A percentile compares a stretch with the other conserved stretches of the same genome.
These are phyloP conservation scores for Prunus yedoensis DNA, from an alignment of 331 rosid species.

Conservation along the genomic window DNA sequence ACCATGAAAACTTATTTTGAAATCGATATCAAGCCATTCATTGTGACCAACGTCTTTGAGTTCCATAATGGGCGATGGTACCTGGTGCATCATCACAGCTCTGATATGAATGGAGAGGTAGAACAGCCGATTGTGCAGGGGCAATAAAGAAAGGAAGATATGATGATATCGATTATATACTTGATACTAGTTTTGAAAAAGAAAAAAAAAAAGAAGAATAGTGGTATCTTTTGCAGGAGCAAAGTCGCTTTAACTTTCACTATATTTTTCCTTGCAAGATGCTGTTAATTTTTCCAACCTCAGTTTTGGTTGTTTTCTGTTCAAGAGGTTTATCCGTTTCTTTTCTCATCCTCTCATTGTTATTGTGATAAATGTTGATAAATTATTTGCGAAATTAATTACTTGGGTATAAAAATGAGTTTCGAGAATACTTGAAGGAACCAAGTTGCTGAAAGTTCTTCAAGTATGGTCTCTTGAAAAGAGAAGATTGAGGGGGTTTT, in stretches of 20 bases:
- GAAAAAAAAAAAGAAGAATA: conserved; percentile 13
- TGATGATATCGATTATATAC: conserved; percentile 26
- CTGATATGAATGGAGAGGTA: conserved; percentile 70
- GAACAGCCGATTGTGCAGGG: conserved; percentile 71
- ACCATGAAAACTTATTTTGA: conserved; percentile 81
- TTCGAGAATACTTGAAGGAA: background rate
- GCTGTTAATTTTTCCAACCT: conserved; percentile 44
- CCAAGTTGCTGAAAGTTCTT: background rate
- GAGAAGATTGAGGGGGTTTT: background rate
- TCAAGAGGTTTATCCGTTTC: conserved; percentile 17
- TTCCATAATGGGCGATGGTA: conserved; percentile 82
- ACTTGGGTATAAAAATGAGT: background rate
- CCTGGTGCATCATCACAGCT: conserved; percentile 96
- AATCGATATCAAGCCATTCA: conserved; percentile 83
- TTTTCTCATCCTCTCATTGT: background rate
- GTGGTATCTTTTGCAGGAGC: conserved; percentile 53
- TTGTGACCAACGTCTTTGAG: conserved; percentile 77
- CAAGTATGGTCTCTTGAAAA: background rate
- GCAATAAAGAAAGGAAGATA: conserved; percentile 31
- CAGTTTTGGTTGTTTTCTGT: conserved; percentile 50
- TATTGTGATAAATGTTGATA: background rate
- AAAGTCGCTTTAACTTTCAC: conserved; percentile 48
- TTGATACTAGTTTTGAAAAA: conserved; percentile 39
- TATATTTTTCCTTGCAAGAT: conserved; percentile 45
- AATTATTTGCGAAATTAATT: background rate